Evolutionary conservation across 2,329 filamentous ascomycete species (phyloP).

Genomic region (Geoglossum cookeanum): DNA sequence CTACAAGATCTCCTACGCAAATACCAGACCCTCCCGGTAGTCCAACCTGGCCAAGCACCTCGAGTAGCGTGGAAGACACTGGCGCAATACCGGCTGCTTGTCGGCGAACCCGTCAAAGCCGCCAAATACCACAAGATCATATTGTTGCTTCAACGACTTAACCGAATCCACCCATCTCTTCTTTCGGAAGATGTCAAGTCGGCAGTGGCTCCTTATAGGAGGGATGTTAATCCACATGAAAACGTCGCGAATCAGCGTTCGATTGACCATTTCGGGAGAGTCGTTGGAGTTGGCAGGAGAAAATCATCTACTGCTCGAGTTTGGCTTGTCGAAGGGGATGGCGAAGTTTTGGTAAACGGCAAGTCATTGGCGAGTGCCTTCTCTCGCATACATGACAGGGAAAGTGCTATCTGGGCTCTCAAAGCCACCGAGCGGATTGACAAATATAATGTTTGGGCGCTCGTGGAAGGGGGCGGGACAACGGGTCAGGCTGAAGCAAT

Average conservation of each 20-base stretch:
- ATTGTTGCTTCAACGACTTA: conserved; percentile 56
- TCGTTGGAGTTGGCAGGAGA: conserved; percentile 63
- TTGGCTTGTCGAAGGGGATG: conserved; percentile 80
- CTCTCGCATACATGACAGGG: conserved; percentile 75
- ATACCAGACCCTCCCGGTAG: conserved; percentile 52
- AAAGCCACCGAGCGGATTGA: conserved; percentile 66
- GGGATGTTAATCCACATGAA: conserved; percentile 51
- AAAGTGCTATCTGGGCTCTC: conserved; percentile 83
- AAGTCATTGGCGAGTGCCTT: conserved; percentile 69
- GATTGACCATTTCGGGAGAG: conserved; percentile 60
- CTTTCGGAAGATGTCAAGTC: conserved; percentile 49
- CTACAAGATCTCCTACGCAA: conserved; percentile 53
- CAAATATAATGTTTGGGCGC: conserved; percentile 92
- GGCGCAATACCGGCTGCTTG: conserved; percentile 49
- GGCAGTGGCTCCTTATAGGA: conserved; percentile 51
- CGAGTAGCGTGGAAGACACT: conserved; percentile 66
- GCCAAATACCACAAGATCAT: conserved; percentile 65
- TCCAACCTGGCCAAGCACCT: conserved; percentile 45
- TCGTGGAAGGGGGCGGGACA: conserved; percentile 68
- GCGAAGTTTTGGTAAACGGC: conserved; percentile 78
- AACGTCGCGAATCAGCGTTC: conserved; percentile 41
- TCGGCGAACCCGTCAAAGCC: conserved; percentile 54
- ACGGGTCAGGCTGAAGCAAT: conserved; percentile 94
- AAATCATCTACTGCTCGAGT: conserved; percentile 76
- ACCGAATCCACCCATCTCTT: conserved; percentile 65